Evolutionary conservation across 441 rosid genomes (phyloP).

Genomic region (Pelargonium australe): DNA sequence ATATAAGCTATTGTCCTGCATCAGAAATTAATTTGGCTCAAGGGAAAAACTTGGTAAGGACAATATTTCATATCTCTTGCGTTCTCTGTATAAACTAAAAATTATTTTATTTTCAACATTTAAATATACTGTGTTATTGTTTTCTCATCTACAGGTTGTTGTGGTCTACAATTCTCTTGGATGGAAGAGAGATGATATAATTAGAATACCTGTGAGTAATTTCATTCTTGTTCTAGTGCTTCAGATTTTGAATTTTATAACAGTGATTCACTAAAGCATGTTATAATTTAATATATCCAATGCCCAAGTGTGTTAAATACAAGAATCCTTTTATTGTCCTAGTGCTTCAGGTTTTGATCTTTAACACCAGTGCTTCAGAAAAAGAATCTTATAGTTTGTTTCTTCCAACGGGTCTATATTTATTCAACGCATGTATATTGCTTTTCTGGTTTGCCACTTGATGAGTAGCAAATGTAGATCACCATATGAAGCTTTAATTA

Average conservation of each 20-base stretch:
- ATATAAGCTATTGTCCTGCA: conserved; percentile 89
- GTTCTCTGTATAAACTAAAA: conserved; percentile 1
- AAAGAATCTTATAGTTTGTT: too few species aligned
- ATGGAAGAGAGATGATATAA: conserved; percentile 82
- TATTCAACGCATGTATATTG: too few species aligned
- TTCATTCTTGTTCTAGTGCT: neutral
- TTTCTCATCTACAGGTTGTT: conserved; percentile 45
- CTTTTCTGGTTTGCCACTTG: too few species aligned
- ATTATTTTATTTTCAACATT: conserved; percentile 10
- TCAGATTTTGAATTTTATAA: neutral
- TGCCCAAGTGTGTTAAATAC: neutral
- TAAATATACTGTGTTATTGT: conserved; percentile 17
- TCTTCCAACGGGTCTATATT: too few species aligned
- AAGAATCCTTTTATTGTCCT: neutral
- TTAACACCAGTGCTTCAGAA: too few species aligned
- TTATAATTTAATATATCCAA: neutral
- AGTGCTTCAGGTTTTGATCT: conserved; percentile 7
- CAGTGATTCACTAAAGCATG: neutral
- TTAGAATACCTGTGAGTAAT: conserved; percentile 80
- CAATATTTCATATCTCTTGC: conserved; percentile 12
- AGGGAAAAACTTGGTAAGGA: conserved; percentile 73
- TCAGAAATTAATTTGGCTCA: conserved; percentile 57
- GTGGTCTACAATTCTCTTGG: conserved; percentile 92
- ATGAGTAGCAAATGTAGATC: too few species aligned
- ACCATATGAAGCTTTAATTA: too few species aligned